Conservation (phyloP, 2,329 filamentous ascomycete species). For the Penicillium sp. region DNA sequence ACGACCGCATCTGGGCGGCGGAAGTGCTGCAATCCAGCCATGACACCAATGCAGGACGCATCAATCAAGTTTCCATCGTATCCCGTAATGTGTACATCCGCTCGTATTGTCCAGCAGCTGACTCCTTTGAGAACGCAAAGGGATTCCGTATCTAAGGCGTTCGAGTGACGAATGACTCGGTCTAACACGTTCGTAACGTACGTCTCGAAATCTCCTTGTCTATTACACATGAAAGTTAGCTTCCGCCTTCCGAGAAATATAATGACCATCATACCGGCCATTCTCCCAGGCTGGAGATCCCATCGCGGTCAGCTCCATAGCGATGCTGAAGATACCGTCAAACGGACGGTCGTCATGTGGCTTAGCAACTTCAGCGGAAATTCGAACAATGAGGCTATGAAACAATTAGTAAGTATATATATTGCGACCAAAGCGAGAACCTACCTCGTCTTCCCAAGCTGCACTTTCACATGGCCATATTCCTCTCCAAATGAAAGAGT, state of each 20-base stretch:
- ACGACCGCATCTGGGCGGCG: constrained; percentile 87
- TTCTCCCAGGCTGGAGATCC: constrained; percentile 88
- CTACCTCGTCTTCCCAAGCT: constrained; percentile 87
- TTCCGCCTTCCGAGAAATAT: neutral
- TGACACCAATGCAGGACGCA: constrained; percentile 80
- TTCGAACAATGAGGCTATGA: constrained; percentile 65
- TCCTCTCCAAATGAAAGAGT: constrained; percentile 85
- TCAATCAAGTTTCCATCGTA: constrained; percentile 92
- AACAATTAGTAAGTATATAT: constrained; percentile 1
- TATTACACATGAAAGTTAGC: constrained; percentile 28
- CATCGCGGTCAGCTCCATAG: constrained; percentile 90
- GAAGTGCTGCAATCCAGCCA: constrained; percentile 90
- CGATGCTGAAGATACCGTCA: constrained; percentile 92
- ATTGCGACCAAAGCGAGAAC: constrained; percentile 18
- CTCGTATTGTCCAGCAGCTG: constrained; percentile 90
- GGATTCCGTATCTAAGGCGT: constrained; percentile 92
- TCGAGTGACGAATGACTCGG: constrained; percentile 89
- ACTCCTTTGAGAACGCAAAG: constrained; percentile 88
- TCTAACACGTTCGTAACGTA: constrained; percentile 88
- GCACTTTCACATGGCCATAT: constrained; percentile 86
- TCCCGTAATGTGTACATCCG: constrained; percentile 88
- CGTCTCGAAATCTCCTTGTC: constrained; percentile 81
- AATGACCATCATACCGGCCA: constrained; percentile 62
- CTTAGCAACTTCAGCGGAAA: constrained; percentile 85
- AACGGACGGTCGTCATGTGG: constrained; percentile 89